These are phyloP conservation scores for Pseudomonodictys pantanalensis DNA, from an alignment of 495 filamentous ascomycete species.

Conservation along the genomic window DNA sequence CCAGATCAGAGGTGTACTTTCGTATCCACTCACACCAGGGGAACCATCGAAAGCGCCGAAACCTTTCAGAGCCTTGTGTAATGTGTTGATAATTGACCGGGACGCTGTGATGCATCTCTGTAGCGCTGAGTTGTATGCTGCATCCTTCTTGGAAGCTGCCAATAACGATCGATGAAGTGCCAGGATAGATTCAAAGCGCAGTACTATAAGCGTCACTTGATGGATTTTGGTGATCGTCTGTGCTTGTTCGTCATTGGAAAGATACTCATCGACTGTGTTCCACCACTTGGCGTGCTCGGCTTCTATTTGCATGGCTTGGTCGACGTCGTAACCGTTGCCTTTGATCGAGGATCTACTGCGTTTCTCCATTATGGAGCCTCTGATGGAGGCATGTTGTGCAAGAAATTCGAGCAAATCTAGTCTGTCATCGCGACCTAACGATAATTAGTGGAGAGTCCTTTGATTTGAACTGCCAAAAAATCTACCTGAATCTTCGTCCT, in stretches of 20 bases:
- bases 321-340: constrained; percentile 40
- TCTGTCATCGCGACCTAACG: constrained; percentile 8
- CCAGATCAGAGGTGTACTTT: constrained; percentile 40
- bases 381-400: constrained; percentile 46
- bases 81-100: constrained; percentile 41
- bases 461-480: not conserved
- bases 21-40: not conserved
- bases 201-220: constrained; percentile 40
- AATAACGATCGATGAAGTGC: constrained; percentile 48
- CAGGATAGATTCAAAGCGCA: constrained; percentile 48
- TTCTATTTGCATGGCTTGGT: constrained; percentile 43
- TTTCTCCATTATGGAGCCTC: constrained; percentile 47
- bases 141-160: constrained; percentile 39
- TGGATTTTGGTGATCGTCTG: constrained; percentile 24
- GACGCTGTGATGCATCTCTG: constrained; percentile 49
- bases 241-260: constrained; percentile 30
- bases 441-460: constrained; percentile 1
- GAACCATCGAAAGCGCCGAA: not conserved
- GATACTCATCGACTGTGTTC: constrained; percentile 50
- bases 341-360: constrained; percentile 48
- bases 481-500: not conserved
- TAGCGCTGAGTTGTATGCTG: constrained; percentile 46
- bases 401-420: constrained; percentile 42
- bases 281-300: constrained; percentile 47
- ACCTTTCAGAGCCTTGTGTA: not conserved